Evolutionary conservation across 139 green algal species (phyloP), one percentile per base, ranked within the genome.

Genomic region (Haematococcus lacustris): DNA sequence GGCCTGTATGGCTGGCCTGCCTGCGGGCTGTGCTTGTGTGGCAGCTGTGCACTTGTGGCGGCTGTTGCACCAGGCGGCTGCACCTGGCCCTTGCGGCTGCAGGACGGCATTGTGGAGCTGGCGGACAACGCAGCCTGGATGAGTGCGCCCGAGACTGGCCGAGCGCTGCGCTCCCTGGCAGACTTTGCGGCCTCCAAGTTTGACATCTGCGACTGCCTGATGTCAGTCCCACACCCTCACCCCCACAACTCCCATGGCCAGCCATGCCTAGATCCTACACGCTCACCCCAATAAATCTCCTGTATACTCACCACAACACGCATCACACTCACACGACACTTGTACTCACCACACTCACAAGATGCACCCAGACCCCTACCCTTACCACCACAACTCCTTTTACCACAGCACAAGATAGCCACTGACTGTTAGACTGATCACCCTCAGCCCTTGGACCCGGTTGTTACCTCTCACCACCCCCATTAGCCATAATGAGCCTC

Each of bases 171-270:
- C 38, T 57, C 53, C 5, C 33, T 80, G 2, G 70, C 75, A 0
- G 64, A 76, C 53, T 69, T 65, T 1, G 69, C 70, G 3, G 75
- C 75, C 17, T 70, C 75, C 47, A 75, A 75, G 68, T 80, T 80
- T 32, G 64, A 59, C 9, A 40, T 63, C 13, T 76, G 70, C 41
- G 75, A 80, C 64, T 43, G 34, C 2, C 34, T 71, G 57, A 59
- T 47, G 25, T 68, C 74, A 37, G 63, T 37, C 3, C 17, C 47
- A 57, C 17, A 57, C 47, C 47, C 47, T 21, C 21, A 21, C 47
- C 13, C 47, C 21, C 47, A 57, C 47, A 57, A 21, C 47, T n/a
- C 47, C 17, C 13, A 21, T 21, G 13, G 17, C 47, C 21, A 13
- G 47, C 21, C 47, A 57, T 57, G 17, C 47, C 47, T 57, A n/a